Evolutionary conservation across 257 asterid species (phyloP), one percentile per base, ranked within the genome.

Genomic region (Jasminum sambac): DNA sequence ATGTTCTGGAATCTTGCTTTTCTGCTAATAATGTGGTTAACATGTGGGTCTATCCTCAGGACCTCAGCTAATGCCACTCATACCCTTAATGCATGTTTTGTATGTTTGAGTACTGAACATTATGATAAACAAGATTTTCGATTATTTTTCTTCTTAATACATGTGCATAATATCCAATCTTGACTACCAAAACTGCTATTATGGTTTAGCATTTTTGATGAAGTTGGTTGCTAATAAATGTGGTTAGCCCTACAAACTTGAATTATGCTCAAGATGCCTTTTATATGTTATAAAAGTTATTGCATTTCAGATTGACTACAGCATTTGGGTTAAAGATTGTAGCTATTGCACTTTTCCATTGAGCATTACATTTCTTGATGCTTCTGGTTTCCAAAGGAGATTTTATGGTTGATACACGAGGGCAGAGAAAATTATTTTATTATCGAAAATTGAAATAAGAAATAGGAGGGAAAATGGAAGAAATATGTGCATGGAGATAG

Each of bases 1-100:
- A 25, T 55, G 62, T 13, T 67, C 36, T 64, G 24, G 65, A 64
- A 9, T 67, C 36, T 64, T 17, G 65, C 59, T 61, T 73, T 36
- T 61, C 66, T 71, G 46, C 60, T 50, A 21, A 21, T 19, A 58
- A 55, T 61, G 25, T 50, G 59, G 23, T 17, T 50, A 17, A 50
- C 59, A 13, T 2, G 52, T 44, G 25, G 25, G 16, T 48, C 58
- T 1, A 48, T 48, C 58, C 58, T 48, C 58, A n/a, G 36, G 16
- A 14, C 58, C 58, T 48, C 58, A n/a, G 36, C 36, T 30, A 48
- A 9, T 48, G 24, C 23, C 58, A 48, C 17, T 48, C 58, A 48
- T 5, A 16, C 58, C 58, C 58, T 48, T n/a, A 48, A 10, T 48
- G 58, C 24, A n/a, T 23, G 11, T 48, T 46, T 48, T 48, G 58